Evolutionary conservation across 768 basidiomycete genomes (phyloP).

Genomic region (Lactarius tabidus): DNA sequence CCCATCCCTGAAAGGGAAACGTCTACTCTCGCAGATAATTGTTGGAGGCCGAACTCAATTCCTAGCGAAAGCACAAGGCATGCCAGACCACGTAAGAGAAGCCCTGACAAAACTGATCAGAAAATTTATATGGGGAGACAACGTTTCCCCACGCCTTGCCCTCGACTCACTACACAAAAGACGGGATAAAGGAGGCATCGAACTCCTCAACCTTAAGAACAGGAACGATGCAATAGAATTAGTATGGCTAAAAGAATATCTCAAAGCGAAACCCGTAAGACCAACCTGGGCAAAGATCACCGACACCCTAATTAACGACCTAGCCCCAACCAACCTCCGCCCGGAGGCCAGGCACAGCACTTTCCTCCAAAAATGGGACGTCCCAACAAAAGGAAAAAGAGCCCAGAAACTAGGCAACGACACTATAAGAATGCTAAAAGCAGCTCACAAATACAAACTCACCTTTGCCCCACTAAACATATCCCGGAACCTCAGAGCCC

Average conservation of each 20-base stretch:
- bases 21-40: too few species aligned
- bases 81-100: too few species aligned
- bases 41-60: too few species aligned
- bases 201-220: conserved; percentile 17
- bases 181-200: conserved; percentile 16
- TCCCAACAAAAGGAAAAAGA: background rate
- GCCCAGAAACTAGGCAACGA: too few species aligned
- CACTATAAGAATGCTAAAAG: too few species aligned
- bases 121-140: conserved; percentile 26
- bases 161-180: background rate
- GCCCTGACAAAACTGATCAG: too few species aligned
- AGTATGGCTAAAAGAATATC: conserved; percentile 20
- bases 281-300: conserved; percentile 23
- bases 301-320: background rate
- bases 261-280: background rate
- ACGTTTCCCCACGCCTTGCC: background rate
- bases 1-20: background rate
- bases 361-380: conserved; percentile 21
- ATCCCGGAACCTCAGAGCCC: background rate
- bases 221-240: conserved; percentile 23
- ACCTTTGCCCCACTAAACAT: conserved; percentile 3
- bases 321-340: background rate
- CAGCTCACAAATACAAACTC: background rate
- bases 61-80: too few species aligned
- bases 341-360: background rate